Evolutionary conservation across 495 filamentous ascomycete genomes (phyloP), one percentile per base, ranked within the genome.

Genomic region (Tuber brumale): DNA sequence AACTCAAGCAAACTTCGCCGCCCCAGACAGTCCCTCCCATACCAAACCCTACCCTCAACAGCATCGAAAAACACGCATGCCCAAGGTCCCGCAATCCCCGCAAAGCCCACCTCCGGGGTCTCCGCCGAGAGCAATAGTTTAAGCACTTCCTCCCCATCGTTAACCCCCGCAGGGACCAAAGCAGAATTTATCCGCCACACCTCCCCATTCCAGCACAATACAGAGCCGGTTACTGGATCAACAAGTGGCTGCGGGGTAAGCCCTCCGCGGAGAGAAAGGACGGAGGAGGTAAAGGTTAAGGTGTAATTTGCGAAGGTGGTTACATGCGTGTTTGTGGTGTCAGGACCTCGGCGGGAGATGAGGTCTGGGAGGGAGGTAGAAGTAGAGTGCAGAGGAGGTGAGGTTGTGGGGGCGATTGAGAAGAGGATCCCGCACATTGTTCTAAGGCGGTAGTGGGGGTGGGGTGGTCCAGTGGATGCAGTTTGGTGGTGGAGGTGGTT

Each of bases 151-250:
- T 92, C 87, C 1, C 92, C 92, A 83, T 99, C 95, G 83, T 97
- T 97, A 51, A 88, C 90, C 39, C 81, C 77, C 39, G 94, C 85
- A 2, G 82, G 72, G 35, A 45, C 61, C 42, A 86, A 76, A 21
- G 87, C 83, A 31, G 85, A 86, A 41, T 74, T 70, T 73, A 97
- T 87, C 72, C 87, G 91, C 95, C 95, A 99, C 14, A 94, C 96
- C 83, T 99, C 95, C n/a, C 95, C 95, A 80, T 98, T 98, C 95
- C 95, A 99, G 87, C 95, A 97, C 23, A 99, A 87, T 19, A 93
- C 86, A 14, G 92, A 95, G 31, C 87, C 87, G n/a, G 87, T 88
- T 3, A 78, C 75, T 7, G 79, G 27, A 79, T 93, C 90, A 57
- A 87, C 84, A 31, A 97, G 87, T 1, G 95, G 95, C 80, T 99